Evolutionary conservation across 805 yeast species (phyloP).

Genomic region (Pichia ethanolica): DNA sequence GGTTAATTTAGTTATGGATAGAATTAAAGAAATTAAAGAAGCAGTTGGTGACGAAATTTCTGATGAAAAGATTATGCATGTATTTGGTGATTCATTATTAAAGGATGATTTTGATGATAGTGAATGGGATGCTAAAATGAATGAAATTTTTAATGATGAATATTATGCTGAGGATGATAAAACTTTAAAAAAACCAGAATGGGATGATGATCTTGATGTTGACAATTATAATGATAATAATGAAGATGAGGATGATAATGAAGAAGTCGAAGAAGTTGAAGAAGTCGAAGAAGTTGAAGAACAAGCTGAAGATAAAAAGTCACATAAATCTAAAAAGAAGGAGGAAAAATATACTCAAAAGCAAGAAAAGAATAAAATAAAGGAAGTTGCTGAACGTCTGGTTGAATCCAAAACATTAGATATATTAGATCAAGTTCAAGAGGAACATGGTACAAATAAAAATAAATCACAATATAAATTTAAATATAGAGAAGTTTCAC

Average conservation of each 20-base stretch:
- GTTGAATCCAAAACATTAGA: constrained; percentile 67
- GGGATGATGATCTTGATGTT: constrained; percentile 46
- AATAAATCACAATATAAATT: constrained; percentile 45
- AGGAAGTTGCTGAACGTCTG: constrained; percentile 64
- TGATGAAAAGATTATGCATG: constrained; percentile 52
- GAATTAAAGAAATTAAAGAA: constrained; percentile 54
- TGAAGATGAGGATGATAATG: constrained; percentile 35
- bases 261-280: constrained; percentile 28
- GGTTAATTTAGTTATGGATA: constrained; percentile 68
- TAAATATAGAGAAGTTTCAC: constrained; percentile 90
- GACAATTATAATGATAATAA: constrained; percentile 15
- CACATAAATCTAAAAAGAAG: constrained; percentile 48
- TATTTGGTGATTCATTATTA: constrained; percentile 67
- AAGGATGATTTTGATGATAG: constrained; percentile 84
- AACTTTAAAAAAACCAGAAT: constrained; percentile 46
- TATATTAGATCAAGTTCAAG: constrained; percentile 61
- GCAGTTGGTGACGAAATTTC: constrained; percentile 61
- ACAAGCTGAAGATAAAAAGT: constrained; percentile 25
- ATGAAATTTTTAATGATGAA: constrained; percentile 78
- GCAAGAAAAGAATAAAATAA: constrained; percentile 53
- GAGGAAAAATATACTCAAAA: constrained; percentile 48
- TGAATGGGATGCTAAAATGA: constrained; percentile 87
- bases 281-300: constrained; percentile 26
- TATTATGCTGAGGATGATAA: constrained; percentile 56
- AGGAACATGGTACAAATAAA: constrained; percentile 53